Evolutionary conservation across 352 stramenopile genomes (phyloP), one percentile per base, ranked within the genome.

Genomic region (Phytopythium cucurbitacearum): DNA sequence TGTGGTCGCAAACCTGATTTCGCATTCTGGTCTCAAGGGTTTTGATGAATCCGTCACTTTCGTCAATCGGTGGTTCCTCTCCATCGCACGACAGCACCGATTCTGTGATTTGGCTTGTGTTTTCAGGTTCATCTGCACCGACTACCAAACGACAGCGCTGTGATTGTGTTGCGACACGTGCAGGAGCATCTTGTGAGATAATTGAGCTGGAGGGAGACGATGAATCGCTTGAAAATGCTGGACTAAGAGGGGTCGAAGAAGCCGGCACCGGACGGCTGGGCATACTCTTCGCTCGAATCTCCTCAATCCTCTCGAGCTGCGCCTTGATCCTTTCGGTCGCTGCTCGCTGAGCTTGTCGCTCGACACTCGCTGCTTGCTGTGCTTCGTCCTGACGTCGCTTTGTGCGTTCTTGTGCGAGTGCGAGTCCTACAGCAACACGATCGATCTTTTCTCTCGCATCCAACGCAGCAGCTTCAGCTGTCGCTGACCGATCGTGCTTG

Each of bases 261-360:
- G 21, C 21, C 21, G 21, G 2, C 21, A 28, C 21, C 21, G 21
- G 21, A 28, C 21, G 21, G 4, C 44, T 43, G 28, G 57, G 52
- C 11, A 69, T 59, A 1, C 60, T 67, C 33, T 28, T 61, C 5
- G 57, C 58, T 4, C 67, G 64, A 7, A 76, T 51, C 11, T 50
- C 64, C 45, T 82, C 72, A 33, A 82, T 82, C 28, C 57, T 69
- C 15, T 60, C 48, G 56, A 80, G 69, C 38, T 82, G 63, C 34
- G 65, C 56, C 52, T 82, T 65, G 16, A 77, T 40, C 42, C 49
- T 59, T 16, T 58, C 35, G 15, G 62, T 56, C 33, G 51, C 62
- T 35, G 69, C 66, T 35, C 49, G 59, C n/a, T 63, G 49, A 36
- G 53, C 56, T 62, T 67, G 45, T 39, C 48, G 46, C 12, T 64